phyloP scores from a whole-genome alignment of 116 monocot species.

The Iris pallida region DNA sequence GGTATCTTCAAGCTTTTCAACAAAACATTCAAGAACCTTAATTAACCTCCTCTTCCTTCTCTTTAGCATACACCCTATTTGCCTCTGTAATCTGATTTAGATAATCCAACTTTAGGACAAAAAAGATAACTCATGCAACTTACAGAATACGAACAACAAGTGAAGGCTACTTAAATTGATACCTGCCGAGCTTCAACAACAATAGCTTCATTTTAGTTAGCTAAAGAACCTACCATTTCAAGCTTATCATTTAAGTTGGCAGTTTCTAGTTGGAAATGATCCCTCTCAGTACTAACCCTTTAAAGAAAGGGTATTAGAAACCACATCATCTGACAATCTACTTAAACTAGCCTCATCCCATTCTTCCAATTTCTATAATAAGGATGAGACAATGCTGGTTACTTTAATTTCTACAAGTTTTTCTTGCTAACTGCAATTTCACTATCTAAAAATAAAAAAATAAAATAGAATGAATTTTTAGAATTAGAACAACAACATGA shows the following conservation, averaged over 20 bases:
- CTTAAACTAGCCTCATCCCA: no score
- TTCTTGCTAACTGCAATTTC: no score
- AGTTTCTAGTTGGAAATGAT: slow-evolving; percentile 37
- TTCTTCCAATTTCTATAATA: no score
- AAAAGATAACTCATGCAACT: background rate
- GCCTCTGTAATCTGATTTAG: slow-evolving; percentile 48
- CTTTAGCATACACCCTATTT: no score
- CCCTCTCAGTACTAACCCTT: slow-evolving; percentile 39
- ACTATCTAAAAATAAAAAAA: no score
- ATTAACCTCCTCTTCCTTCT: slow-evolving; percentile 79
- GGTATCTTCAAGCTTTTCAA: slow-evolving; percentile 65
- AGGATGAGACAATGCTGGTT: no score
- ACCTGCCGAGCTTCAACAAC: slow-evolving; percentile 74
- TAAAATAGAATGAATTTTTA: no score
- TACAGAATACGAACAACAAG: background rate
- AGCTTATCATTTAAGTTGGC: slow-evolving; percentile 44
- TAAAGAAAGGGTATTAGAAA: no score
- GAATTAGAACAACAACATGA: no score
- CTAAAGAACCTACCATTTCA: slow-evolving; percentile 60
- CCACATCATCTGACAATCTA: no score
- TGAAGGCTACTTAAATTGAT: slow-evolving; percentile 2
- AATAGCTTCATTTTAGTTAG: slow-evolving; percentile 83
- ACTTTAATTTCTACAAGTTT: no score
- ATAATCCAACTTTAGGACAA: background rate
- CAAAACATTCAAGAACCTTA: slow-evolving; percentile 61